These are phyloP conservation scores for Celoporthe dispersa DNA, from an alignment of 2,329 filamentous ascomycete species.

Conservation along the genomic window DNA sequence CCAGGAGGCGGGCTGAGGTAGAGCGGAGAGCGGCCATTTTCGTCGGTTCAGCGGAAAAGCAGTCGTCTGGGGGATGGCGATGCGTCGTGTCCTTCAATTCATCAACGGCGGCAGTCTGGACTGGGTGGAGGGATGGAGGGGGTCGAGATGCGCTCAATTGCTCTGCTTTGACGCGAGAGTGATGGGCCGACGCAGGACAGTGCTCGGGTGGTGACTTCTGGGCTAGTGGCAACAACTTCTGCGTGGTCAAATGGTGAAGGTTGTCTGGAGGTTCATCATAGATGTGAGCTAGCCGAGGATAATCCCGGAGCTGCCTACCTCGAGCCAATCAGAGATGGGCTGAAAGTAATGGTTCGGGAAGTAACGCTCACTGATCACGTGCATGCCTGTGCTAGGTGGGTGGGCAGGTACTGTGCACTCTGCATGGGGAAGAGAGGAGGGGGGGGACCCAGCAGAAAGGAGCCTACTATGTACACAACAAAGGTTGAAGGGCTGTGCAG, in stretches of 20 bases:
- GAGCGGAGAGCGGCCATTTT: constrained; percentile 67
- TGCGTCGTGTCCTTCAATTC: constrained; percentile 12
- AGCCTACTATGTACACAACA: neutral
- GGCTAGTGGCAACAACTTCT: constrained; percentile 21
- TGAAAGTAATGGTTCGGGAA: constrained; percentile 23
- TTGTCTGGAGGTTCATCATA: constrained; percentile 19
- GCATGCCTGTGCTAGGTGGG: neutral
- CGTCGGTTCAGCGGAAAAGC: constrained; percentile 9
- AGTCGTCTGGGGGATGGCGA: neutral
- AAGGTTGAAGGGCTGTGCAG: too few relatives aligned
- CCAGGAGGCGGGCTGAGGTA: constrained; percentile 56
- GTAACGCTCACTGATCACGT: constrained; percentile 15
- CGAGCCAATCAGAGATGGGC: constrained; percentile 13
- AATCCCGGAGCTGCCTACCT: constrained; percentile 1
- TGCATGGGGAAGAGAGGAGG: too few relatives aligned
- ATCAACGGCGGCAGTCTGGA: neutral
- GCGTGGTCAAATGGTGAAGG: neutral
- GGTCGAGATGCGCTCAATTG: neutral
- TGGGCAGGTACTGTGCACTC: neutral
- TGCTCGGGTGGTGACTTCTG: constrained; percentile 9
- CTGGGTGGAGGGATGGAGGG: neutral
- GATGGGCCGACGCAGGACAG: constrained; percentile 11
- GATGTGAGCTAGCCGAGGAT: constrained; percentile 21
- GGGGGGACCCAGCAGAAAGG: neutral
- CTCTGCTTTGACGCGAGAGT: constrained; percentile 4